A percentile compares a stretch with the other conserved stretches of the same genome.
phyloP scores from a whole-genome alignment of 306 rosid genomes.

The Argentina anserina region DNA sequence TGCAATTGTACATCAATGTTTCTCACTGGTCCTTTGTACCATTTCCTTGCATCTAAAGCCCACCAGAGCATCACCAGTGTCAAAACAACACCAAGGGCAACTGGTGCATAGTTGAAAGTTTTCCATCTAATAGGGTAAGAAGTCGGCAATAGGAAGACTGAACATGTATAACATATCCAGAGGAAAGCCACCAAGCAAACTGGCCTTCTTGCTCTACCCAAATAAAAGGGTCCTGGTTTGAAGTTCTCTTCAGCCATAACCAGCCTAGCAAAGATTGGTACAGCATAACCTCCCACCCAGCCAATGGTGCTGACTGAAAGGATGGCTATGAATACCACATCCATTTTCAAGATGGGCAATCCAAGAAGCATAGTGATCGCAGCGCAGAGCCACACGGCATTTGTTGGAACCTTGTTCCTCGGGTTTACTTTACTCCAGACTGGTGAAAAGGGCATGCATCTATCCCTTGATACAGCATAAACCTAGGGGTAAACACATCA shows the following conservation, averaged over 20 bases:
- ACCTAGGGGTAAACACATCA: not conserved
- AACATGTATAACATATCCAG: slow-evolving; percentile 27
- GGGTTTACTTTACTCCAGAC: slow-evolving; percentile 25
- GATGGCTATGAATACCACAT: slow-evolving; percentile 23
- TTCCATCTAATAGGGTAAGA: slow-evolving; percentile 17
- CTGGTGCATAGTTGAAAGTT: slow-evolving; percentile 25
- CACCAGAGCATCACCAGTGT: slow-evolving; percentile 24
- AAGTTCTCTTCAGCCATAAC: slow-evolving; percentile 25
- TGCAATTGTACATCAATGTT: slow-evolving; percentile 18
- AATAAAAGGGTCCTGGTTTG: slow-evolving; percentile 30
- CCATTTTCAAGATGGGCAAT: slow-evolving; percentile 28
- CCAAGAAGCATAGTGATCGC: slow-evolving; percentile 22
- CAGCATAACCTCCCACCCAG: slow-evolving; percentile 27
- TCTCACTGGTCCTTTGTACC: slow-evolving; percentile 42
- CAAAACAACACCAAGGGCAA: slow-evolving; percentile 14
- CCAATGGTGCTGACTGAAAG: slow-evolving; percentile 26
- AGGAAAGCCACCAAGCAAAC: slow-evolving; percentile 25
- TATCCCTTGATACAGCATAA: slow-evolving; percentile 29
- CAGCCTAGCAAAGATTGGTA: slow-evolving; percentile 29
- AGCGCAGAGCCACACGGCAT: slow-evolving; percentile 32
- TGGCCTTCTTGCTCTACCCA: slow-evolving; percentile 25
- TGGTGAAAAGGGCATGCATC: slow-evolving; percentile 19
- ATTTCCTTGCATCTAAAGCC: slow-evolving; percentile 29
- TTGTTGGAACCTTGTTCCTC: slow-evolving; percentile 22
- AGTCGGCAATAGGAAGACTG: slow-evolving; percentile 26